Evolutionary conservation across 768 basidiomycete species (phyloP).

Genomic region (Leccinum subgranulosum): DNA sequence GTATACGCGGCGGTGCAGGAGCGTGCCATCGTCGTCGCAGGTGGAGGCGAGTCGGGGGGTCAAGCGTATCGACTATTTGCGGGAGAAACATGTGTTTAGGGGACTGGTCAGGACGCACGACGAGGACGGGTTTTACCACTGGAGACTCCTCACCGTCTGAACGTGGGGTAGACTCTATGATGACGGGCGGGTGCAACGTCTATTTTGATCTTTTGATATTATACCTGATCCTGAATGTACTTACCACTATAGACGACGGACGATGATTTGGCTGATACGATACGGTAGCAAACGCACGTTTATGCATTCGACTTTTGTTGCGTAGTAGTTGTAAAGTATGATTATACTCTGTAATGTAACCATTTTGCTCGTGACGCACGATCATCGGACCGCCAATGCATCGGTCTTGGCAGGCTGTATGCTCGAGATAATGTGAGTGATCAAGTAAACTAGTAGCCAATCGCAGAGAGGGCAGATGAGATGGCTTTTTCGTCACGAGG

Average conservation of each 20-base stretch:
- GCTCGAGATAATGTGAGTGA: background rate
- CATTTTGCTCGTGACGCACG: background rate
- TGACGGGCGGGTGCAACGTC: background rate
- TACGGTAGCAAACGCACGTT: background rate
- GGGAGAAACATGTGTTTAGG: constrained; percentile 34
- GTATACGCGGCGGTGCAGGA: constrained; percentile 35
- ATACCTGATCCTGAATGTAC: background rate
- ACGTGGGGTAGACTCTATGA: background rate
- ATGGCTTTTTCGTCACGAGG: background rate
- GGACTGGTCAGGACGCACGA: constrained; percentile 34
- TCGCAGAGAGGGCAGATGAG: background rate
- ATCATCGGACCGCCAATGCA: background rate
- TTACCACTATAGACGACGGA: background rate
- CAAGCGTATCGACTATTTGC: constrained; percentile 38
- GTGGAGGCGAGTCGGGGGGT: constrained; percentile 38
- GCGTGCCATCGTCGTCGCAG: constrained; percentile 28
- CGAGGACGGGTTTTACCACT: constrained; percentile 29
- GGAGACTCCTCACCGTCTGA: constrained; percentile 26
- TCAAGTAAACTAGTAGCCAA: background rate
- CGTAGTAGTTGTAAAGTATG: background rate
- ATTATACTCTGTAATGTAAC: background rate
- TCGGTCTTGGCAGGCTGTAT: background rate
- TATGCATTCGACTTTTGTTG: background rate
- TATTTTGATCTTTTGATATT: background rate
- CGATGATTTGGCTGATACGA: background rate